These are phyloP conservation scores for Paramecium caudatum DNA, from an alignment of 73 alveolate genomes.

Conservation along the genomic window DNA sequence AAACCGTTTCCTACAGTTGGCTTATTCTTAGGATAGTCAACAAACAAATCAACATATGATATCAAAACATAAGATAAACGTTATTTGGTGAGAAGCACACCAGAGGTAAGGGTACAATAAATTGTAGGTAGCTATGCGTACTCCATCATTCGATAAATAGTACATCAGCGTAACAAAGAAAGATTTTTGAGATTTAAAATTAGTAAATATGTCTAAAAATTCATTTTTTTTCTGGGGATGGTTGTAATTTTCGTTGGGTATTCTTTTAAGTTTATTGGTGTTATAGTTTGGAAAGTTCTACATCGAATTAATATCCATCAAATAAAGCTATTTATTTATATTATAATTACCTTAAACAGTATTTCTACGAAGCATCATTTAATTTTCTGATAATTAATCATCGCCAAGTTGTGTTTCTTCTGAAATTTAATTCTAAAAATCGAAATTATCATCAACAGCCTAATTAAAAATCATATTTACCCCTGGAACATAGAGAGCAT, in stretches of 20 bases:
- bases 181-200: too few relatives aligned
- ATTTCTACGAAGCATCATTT: background rate
- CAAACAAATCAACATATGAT: background rate
- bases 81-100: background rate
- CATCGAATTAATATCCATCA: constrained; percentile 60
- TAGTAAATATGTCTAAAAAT: too few relatives aligned
- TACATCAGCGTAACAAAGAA: background rate
- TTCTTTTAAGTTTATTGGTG: constrained; percentile 57
- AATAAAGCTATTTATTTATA: background rate
- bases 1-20: constrained; percentile 60
- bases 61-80: background rate
- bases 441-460: constrained; percentile 64
- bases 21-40: constrained; percentile 58
- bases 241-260: background rate
- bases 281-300: constrained; percentile 42
- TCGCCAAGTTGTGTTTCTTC: constrained; percentile 48
- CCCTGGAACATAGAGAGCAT: constrained; percentile 78
- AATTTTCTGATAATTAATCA: constrained; percentile 40
- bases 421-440: constrained; percentile 38
- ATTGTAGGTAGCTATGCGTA: background rate
- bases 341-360: constrained; percentile 46
- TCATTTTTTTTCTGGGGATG: constrained; percentile 58
- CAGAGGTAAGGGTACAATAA: background rate
- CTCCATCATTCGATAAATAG: constrained; percentile 21
- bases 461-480: background rate